phyloP scores from a whole-genome alignment of 1,284 basidiomycete species.

The Gastroboletus turbinatus region DNA sequence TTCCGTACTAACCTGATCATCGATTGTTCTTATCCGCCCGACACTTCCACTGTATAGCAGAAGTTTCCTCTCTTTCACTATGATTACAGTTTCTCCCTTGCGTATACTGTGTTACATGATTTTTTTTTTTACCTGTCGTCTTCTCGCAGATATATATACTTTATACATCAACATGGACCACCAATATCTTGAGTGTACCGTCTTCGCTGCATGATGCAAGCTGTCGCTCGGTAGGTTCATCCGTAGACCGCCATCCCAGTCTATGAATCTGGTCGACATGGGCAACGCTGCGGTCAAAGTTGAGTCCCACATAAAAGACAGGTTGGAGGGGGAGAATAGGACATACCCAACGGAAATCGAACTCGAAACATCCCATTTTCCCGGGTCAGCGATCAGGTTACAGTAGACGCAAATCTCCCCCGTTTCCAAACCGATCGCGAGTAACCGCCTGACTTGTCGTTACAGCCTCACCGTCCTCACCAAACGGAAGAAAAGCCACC shows the following conservation, averaged over 20 bases:
- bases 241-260: conserved; percentile 61
- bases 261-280: conserved; percentile 71
- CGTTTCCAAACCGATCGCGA: conserved; percentile 73
- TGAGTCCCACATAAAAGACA: conserved; percentile 5
- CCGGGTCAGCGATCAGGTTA: conserved; percentile 30
- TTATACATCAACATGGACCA: conserved; percentile 46
- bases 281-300: conserved; percentile 44
- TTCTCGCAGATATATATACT: conserved; percentile 37
- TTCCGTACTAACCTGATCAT: conserved; percentile 60
- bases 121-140: conserved; percentile 8
- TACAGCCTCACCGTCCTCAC: not conserved
- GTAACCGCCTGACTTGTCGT: conserved; percentile 43
- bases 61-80: conserved; percentile 38
- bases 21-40: conserved; percentile 34
- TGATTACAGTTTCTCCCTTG: conserved; percentile 25
- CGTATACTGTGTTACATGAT: conserved; percentile 33
- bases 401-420: conserved; percentile 63
- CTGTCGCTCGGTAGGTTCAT: conserved; percentile 33
- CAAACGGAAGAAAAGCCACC: conserved; percentile 10
- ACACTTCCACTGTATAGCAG: conserved; percentile 73
- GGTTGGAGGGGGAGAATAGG: not conserved
- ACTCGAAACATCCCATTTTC: conserved; percentile 50
- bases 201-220: conserved; percentile 73
- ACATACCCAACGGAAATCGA: conserved; percentile 51
- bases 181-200: conserved; percentile 73